Percentiles rank a stretch among this genome's conserved stretches.
These are phyloP conservation scores for Cucumis melo DNA, from an alignment of 306 rosid species.

Conservation along the genomic window DNA sequence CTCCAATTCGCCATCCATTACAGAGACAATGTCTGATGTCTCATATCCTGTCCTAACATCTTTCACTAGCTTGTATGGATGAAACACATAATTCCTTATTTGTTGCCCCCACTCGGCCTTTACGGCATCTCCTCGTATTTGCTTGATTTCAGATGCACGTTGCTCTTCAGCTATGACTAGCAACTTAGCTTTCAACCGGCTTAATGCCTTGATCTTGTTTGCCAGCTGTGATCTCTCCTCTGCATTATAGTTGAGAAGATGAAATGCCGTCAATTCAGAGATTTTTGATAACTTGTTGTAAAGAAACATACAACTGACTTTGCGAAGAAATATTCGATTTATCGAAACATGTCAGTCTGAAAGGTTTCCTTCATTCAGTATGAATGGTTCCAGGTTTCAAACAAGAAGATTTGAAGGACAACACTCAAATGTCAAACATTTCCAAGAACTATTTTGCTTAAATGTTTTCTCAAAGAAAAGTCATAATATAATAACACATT, in stretches of 20 bases:
- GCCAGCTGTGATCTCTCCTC: constrained; percentile 92
- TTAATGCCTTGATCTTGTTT: constrained; percentile 69
- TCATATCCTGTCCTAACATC: constrained; percentile 82
- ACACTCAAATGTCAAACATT: background rate
- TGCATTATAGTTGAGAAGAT: constrained; percentile 21
- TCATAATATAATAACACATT: background rate
- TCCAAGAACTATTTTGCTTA: background rate
- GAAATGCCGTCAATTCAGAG: background rate
- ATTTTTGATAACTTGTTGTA: background rate
- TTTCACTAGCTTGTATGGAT: constrained; percentile 89
- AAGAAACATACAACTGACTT: background rate
- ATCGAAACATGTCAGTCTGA: background rate
- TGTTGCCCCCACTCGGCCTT: constrained; percentile 99
- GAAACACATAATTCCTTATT: constrained; percentile 86
- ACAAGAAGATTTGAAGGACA: background rate
- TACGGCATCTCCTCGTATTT: constrained; percentile 84
- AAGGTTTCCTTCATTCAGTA: background rate
- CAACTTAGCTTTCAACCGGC: constrained; percentile 83
- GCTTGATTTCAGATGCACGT: constrained; percentile 78
- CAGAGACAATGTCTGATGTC: constrained; percentile 62
- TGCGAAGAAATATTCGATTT: background rate
- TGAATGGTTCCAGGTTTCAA: background rate
- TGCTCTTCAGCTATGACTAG: constrained; percentile 86
- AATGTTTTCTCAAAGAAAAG: background rate
- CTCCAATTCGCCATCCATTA: constrained; percentile 92